A percentile compares a stretch with the other conserved stretches of the same genome.
phyloP scores from a whole-genome alignment of 345 rosid genomes.

The Conringia planisiliqua region DNA sequence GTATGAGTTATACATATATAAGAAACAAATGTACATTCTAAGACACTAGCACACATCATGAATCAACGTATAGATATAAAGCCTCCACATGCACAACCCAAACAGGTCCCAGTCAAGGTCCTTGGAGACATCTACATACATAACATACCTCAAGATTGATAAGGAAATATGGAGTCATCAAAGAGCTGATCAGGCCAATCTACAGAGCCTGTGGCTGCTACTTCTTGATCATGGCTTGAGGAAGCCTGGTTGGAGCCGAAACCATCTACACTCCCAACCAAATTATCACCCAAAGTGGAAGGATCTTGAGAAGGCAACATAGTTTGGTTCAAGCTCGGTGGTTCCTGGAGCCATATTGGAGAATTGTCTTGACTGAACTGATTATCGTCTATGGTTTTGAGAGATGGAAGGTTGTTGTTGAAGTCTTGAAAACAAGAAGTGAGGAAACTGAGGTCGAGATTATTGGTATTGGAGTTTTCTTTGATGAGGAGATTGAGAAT shows the following conservation, averaged over 20 bases:
- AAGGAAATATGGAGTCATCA: constrained; percentile 30
- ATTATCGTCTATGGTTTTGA: constrained; percentile 17
- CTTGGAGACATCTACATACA: background rate
- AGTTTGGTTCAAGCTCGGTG: constrained; percentile 19
- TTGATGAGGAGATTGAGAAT: constrained; percentile 27
- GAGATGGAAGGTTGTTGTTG: constrained; percentile 24
- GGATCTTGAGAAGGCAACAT: constrained; percentile 25
- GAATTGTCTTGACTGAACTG: constrained; percentile 8
- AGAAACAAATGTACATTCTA: constrained; percentile 1
- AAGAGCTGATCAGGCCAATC: constrained; percentile 32
- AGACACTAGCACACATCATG: constrained; percentile 15
- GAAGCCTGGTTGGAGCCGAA: constrained; percentile 13
- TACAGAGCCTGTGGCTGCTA: constrained; percentile 5
- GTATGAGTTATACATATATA: constrained; percentile 5
- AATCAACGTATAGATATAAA: background rate
- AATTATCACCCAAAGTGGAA: background rate
- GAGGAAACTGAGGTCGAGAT: constrained; percentile 2
- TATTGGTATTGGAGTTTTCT: constrained; percentile 3
- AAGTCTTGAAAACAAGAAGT: constrained; percentile 24
- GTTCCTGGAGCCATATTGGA: constrained; percentile 29
- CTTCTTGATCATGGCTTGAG: constrained; percentile 30
- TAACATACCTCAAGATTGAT: constrained; percentile 24
- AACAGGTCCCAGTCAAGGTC: background rate
- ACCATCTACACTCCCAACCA: constrained; percentile 10
- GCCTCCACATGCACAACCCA: constrained; percentile 15